Evolutionary conservation across 1,284 basidiomycete genomes (phyloP).

Genomic region (Puccinia polysora): DNA sequence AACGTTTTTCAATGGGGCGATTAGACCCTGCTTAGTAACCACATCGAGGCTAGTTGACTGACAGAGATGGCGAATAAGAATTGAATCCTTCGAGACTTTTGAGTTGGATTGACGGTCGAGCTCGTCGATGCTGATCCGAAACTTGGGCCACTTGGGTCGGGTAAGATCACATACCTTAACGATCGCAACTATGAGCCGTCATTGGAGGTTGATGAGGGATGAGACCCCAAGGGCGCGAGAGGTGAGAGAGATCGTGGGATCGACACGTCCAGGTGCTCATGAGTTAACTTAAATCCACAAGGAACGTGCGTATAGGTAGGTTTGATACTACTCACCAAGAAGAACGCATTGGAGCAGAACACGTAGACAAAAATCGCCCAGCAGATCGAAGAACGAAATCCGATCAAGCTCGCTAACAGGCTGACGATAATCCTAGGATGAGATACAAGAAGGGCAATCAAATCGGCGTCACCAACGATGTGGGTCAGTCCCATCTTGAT

Average conservation of each 20-base stretch:
- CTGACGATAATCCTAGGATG: constrained; percentile 65
- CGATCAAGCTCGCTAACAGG: constrained; percentile 62
- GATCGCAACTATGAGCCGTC: constrained; percentile 69
- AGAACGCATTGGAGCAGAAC: constrained; percentile 85
- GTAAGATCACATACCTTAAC: constrained; percentile 80
- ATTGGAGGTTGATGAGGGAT: not conserved
- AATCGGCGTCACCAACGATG: not conserved
- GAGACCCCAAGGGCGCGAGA: constrained; percentile 2
- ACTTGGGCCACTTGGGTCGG: constrained; percentile 58
- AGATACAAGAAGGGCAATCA: not conserved
- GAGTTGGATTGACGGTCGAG: constrained; percentile 70
- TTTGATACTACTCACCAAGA: constrained; percentile 70
- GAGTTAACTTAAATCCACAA: too few species aligned
- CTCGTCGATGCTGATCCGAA: constrained; percentile 56
- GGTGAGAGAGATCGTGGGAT: constrained; percentile 22
- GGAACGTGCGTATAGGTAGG: not conserved
- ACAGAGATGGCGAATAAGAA: constrained; percentile 71
- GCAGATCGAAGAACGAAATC: constrained; percentile 64
- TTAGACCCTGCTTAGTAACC: constrained; percentile 47
- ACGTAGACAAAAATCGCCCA: constrained; percentile 72
- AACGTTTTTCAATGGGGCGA: too few species aligned
- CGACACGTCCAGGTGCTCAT: too few species aligned
- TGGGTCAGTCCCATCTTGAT: too few species aligned
- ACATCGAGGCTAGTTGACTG: constrained; percentile 77
- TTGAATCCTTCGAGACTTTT: constrained; percentile 73